phyloP scores from a whole-genome alignment of 2,329 filamentous ascomycete species.

The Aspergillus ochraceus region DNA sequence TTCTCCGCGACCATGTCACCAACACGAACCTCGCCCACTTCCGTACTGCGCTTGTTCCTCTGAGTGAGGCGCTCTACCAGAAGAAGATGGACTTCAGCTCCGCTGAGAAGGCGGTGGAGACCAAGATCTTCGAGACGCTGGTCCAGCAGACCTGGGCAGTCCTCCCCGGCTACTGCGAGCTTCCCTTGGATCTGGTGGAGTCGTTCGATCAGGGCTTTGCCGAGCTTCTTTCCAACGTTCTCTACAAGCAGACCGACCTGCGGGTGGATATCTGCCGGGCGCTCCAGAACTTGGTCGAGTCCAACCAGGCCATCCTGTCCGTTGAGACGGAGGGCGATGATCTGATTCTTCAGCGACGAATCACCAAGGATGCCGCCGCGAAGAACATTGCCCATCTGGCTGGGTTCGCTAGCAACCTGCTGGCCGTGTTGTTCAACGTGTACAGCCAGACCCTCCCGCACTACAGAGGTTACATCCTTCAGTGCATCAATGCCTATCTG shows the following conservation, averaged over 20 bases:
- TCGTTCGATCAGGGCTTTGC: constrained; percentile 87
- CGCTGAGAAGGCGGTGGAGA: constrained; percentile 87
- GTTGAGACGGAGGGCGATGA: constrained; percentile 70
- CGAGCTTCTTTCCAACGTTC: constrained; percentile 83
- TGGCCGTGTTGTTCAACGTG: constrained; percentile 97
- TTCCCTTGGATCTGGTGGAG: constrained; percentile 74
- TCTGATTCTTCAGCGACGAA: constrained; percentile 72
- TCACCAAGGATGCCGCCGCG: constrained; percentile 72
- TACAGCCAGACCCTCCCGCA: constrained; percentile 96
- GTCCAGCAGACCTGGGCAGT: constrained; percentile 95
- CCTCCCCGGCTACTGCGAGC: constrained; percentile 90
- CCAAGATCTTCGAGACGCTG: constrained; percentile 96
- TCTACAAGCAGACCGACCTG: constrained; percentile 89
- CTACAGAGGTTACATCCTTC: constrained; percentile 83
- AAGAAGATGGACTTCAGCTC: constrained; percentile 78
- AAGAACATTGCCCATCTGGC: constrained; percentile 82
- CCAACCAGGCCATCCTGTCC: constrained; percentile 77
- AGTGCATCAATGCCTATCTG: constrained; percentile 91
- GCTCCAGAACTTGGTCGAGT: constrained; percentile 84
- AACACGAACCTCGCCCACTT: constrained; percentile 89
- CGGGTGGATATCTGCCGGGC: constrained; percentile 84
- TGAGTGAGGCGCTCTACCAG: constrained; percentile 89
- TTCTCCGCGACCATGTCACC: constrained; percentile 83
- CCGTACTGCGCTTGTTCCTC: constrained; percentile 77
- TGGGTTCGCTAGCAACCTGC: constrained; percentile 78